Conservation (phyloP, 2,329 filamentous ascomycete genomes). For the Stachybotrys elegans region DNA sequence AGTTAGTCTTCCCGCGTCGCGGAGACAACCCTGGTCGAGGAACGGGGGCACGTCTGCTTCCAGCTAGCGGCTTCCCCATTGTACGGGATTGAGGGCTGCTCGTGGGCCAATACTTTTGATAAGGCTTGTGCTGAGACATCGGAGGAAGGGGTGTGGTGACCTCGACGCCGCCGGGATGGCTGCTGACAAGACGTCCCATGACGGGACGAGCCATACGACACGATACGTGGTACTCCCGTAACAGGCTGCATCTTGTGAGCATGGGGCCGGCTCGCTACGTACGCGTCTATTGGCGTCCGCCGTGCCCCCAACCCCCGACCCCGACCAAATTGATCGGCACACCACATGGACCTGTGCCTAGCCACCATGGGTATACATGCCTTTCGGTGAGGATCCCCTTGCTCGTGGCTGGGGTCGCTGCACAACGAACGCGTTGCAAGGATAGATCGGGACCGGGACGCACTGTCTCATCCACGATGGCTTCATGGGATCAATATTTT, state of each 20-base stretch:
- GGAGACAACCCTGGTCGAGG: background rate
- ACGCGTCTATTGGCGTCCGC: too few species aligned
- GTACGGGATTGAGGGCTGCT: background rate
- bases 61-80: background rate
- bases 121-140: background rate
- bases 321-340: too few species aligned
- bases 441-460: too few species aligned
- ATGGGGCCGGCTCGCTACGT: too few species aligned
- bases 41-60: too few species aligned
- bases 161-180: background rate
- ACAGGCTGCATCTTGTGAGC: too few species aligned
- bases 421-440: too few species aligned
- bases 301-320: too few species aligned
- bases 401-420: conserved; percentile 1
- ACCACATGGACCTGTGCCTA: conserved; percentile 1
- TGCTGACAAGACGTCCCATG: conserved; percentile 3
- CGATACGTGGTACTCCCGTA: background rate
- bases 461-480: conserved; percentile 4
- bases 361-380: conserved; percentile 2
- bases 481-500: conserved; percentile 6
- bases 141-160: background rate
- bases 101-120: background rate
- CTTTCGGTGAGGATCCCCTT: background rate
- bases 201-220: background rate
- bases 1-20: background rate